Percentiles rank a stretch among this genome's conserved stretches.
Evolutionary conservation across 1,284 basidiomycete genomes (phyloP).

Genomic region (Schizophyllum commune): DNA sequence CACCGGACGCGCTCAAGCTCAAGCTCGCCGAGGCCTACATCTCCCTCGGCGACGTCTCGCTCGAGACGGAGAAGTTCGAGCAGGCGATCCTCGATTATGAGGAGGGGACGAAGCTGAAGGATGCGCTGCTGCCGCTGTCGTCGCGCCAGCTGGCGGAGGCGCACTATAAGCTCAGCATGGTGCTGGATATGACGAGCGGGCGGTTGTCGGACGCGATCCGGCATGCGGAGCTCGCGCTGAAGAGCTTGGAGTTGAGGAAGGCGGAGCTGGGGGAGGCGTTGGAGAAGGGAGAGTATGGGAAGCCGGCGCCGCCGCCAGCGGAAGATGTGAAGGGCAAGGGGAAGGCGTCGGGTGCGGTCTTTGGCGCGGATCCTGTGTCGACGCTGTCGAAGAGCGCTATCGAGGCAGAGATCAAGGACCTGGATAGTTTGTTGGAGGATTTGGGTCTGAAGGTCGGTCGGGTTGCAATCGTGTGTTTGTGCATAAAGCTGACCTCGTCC

Average conservation of each 20-base stretch:
- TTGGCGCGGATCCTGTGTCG: slow-evolving; percentile 47
- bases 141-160: slow-evolving; percentile 85
- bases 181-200: slow-evolving; percentile 78
- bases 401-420: slow-evolving; percentile 71
- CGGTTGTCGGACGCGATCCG: slow-evolving; percentile 71
- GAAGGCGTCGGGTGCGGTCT: slow-evolving; percentile 33
- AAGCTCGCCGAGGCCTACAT: slow-evolving; percentile 83
- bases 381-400: slow-evolving; percentile 61
- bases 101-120: slow-evolving; percentile 65
- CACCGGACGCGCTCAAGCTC: slow-evolving; percentile 53
- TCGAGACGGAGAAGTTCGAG: slow-evolving; percentile 95
- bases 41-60: slow-evolving; percentile 77
- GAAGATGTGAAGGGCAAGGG: slow-evolving; percentile 56
- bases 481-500: not conserved
- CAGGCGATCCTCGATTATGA: slow-evolving; percentile 83
- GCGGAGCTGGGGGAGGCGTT: slow-evolving; percentile 50
- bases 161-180: slow-evolving; percentile 86
- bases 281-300: not conserved
- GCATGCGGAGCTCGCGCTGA: slow-evolving; percentile 72
- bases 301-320: slow-evolving; percentile 16
- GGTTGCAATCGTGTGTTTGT: not conserved
- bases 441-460: slow-evolving; percentile 66
- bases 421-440: slow-evolving; percentile 70
- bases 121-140: slow-evolving; percentile 61
- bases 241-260: slow-evolving; percentile 65